Percentiles rank a stretch among this genome's conserved stretches.
Evolutionary conservation across 2,329 filamentous ascomycete species (phyloP).

Genomic region (Sporothrix schenckii): DNA sequence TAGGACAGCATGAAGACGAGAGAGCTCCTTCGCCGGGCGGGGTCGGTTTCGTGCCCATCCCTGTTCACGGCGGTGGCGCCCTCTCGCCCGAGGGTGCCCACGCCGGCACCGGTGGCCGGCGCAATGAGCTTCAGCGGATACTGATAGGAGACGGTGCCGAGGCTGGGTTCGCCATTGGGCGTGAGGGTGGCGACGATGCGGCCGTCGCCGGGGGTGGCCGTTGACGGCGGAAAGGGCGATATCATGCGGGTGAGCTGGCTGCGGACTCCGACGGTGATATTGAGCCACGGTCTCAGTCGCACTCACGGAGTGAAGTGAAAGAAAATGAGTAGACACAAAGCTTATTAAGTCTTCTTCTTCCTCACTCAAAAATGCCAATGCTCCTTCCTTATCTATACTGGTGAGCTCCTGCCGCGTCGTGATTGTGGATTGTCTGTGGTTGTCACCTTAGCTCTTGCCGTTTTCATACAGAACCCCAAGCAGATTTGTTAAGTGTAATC

Average conservation of each 20-base stretch:
- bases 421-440: background rate
- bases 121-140: constrained; percentile 95
- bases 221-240: constrained; percentile 77
- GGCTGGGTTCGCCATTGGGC: constrained; percentile 69
- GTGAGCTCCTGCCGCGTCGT: constrained; percentile 5
- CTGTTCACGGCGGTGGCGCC: background rate
- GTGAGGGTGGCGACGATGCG: constrained; percentile 72
- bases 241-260: constrained; percentile 45
- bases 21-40: constrained; percentile 59
- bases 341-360: background rate
- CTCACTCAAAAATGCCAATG: background rate
- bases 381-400: background rate
- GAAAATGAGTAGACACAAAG: background rate
- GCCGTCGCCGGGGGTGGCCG: constrained; percentile 76
- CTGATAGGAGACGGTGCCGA: constrained; percentile 79
- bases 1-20: constrained; percentile 92
- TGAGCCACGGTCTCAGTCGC: background rate
- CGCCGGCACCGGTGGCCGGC: constrained; percentile 53
- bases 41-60: constrained; percentile 40
- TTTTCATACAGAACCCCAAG: constrained; percentile 1
- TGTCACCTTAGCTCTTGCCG: constrained; percentile 13
- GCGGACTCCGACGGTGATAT: background rate
- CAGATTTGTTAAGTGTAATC: constrained; percentile 17
- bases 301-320: background rate
- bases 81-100: background rate